Conservation (phyloP, 2,329 filamentous ascomycete genomes). For the Diaporthe destruens region DNA sequence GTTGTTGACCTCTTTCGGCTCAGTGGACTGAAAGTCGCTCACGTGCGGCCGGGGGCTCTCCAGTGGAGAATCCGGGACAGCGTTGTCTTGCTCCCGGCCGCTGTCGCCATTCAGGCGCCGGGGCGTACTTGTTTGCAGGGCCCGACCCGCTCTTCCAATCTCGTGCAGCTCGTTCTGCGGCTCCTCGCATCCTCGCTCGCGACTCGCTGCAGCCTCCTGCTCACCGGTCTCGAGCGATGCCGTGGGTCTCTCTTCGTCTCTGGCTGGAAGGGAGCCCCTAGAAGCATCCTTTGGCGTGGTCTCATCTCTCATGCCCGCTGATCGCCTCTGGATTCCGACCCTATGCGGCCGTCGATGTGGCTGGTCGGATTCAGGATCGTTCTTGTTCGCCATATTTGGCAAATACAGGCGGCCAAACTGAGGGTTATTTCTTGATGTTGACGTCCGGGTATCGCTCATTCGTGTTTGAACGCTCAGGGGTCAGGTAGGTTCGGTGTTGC, state of each 20-base stretch:
- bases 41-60: neutral
- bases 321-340: too few relatives aligned
- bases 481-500: neutral
- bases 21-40: neutral
- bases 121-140: too few relatives aligned
- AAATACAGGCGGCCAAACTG: neutral
- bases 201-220: neutral
- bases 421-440: neutral
- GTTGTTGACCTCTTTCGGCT: neutral
- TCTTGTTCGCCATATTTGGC: neutral
- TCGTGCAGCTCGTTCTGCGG: neutral
- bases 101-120: neutral
- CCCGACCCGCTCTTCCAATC: neutral
- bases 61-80: neutral
- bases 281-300: neutral
- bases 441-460: neutral
- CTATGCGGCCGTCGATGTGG: too few relatives aligned
- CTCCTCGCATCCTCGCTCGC: neutral
- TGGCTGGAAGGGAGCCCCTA: neutral
- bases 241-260: neutral
- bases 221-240: neutral
- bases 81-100: neutral
- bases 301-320: neutral
- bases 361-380: neutral
- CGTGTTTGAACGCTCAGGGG: neutral